phyloP scores from a whole-genome alignment of 148 eudicot species.

The Rhododendron griersonianum region DNA sequence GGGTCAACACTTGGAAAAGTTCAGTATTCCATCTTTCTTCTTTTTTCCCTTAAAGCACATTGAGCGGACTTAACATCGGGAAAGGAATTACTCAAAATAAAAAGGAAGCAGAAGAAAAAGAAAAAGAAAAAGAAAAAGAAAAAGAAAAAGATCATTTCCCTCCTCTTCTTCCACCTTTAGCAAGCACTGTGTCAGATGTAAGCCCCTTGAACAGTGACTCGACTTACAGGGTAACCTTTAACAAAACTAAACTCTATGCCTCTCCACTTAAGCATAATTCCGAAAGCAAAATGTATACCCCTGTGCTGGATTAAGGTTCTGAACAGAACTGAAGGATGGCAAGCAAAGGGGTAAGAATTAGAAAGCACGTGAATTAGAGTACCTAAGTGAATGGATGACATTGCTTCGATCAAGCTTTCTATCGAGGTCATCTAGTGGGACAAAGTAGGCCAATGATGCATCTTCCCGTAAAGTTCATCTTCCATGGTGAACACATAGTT shows the following conservation, averaged over 20 bases:
- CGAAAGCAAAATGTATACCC: neutral
- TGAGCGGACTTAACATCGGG: neutral
- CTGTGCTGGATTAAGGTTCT: neutral
- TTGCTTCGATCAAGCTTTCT: neutral
- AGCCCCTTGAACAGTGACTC: neutral
- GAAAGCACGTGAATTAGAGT: neutral
- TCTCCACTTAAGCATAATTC: neutral
- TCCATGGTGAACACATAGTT: too few species aligned
- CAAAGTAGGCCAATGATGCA: neutral
- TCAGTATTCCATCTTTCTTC: neutral
- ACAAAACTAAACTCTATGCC: too few species aligned
- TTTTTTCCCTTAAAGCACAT: neutral
- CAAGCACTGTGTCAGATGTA: neutral
- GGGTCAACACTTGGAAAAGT: neutral
- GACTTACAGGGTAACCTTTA: neutral
- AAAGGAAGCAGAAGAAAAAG: neutral
- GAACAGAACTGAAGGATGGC: neutral
- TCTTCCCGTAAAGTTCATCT: neutral
- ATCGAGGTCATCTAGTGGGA: neutral
- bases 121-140: neutral
- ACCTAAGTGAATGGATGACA: neutral
- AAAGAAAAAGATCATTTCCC: neutral
- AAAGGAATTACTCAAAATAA: neutral
- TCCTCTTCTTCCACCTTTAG: neutral
- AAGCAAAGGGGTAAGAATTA: neutral